Base-by-base conservation (phyloP, 208 protist species). In the Trypanosoma brucei region DNA sequence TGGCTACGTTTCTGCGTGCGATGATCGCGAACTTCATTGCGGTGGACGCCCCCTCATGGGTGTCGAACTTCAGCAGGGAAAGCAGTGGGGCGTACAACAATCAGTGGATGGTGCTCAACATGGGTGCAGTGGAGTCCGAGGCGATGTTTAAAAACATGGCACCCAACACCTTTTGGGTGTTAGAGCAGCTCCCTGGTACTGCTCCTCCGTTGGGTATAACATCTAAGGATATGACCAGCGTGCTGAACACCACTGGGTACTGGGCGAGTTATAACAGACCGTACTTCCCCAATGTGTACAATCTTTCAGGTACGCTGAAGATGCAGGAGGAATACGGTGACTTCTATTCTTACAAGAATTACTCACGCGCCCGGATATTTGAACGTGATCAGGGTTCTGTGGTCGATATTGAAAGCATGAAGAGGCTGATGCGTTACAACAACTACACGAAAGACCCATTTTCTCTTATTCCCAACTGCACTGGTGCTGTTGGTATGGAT, bases 71-170 rank as follows among this genome's bases (percentile, higher is more conserved):
- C 70, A 44, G 59, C 1, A 63, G 50, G 7, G 62, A 94, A 33
- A 98, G 97, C 75, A 86, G 75, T 39, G 95, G 95, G 5, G 97
- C 93, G 13, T 96, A 97, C 61, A 96, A 96, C 68, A 96, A 93
- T 62, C 92, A 97, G 69, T 98, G 79, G 69, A 85, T 97, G 56
- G 69, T 97, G 30, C n/a, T 97, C 2, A 79, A 96, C 61, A 76
- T 88, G 49, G 57, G 55, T 34, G 86, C 86, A 4, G 59, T 70
- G 14, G 88, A 80, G 35, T 71, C 64, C 38, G 35, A 4, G 45
- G 30, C 36, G 13, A 70, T 70, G 13, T n/a, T 35, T 7, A 58
- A 70, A 30, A 55, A 50, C 0, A 49, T 91, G 1, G 58, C 56
- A n/a, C 22, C 58, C 9, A 70, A 68, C 44, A 54, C 71, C 30